Evolutionary conservation across 805 yeast genomes (phyloP), one percentile per base, ranked within the genome.

Genomic region (Starmerella gropengiesseri): DNA sequence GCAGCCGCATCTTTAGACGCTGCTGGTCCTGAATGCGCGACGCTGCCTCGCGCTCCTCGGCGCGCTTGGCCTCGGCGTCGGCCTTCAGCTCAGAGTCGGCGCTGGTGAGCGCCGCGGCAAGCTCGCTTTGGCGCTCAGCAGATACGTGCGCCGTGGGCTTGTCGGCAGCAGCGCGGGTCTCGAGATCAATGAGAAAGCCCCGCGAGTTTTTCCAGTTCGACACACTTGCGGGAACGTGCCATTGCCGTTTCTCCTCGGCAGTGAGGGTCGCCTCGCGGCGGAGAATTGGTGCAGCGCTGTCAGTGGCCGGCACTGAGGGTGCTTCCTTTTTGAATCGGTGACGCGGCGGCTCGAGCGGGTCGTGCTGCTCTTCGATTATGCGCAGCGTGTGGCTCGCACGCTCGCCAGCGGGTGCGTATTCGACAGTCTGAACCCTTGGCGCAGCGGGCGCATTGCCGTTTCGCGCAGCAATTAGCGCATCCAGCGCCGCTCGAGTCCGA

Each of bases 141-240:
- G 66, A 61, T 11, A 19, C 7, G 14, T 51, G 61, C 0, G 58
- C 60, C 12, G 60, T 62, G 27, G 58, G 55, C 21, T 55, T 47
- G 0, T 64, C 60, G 14, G 41, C 32, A 1, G 79, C 78, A 43
- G 83, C 65, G 46, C 96, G 67, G 55, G 81, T 82, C 42, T 86
- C 94, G 31, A 87, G 60, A 1, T 81, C 76, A 34, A 87, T 78
- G 1, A 94, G 77, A 57, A 77, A 84, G 1, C 97, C 96, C 52
- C 82, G 81, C 14, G 87, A 83, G 60, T 91, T 91, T 60, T 86
- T 87, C 96, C 97, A 91, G 59, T 84, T 85, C 1, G 97, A 89
- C 0, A 89, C 74, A 1, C 93, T 84, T 0, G 94, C 78, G 0
- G 97, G 97, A 23, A 91, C 85, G 37, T 71, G 70, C 95, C 96